Base-by-base conservation (phyloP, 129 eudicot species). In the Smallanthus sonchifolius region DNA sequence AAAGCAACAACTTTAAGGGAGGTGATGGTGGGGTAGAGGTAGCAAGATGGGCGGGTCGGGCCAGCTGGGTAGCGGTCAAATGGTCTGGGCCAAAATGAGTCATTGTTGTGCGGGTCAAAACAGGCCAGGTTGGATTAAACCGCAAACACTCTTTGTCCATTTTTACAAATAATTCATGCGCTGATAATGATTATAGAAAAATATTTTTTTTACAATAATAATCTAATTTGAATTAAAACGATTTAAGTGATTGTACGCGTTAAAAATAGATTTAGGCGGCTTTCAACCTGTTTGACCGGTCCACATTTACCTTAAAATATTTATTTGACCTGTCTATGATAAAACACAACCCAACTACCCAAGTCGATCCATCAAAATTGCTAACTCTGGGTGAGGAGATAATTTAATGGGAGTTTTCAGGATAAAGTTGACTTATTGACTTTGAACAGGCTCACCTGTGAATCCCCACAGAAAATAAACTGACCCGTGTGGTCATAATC, bases 401-500 rank as follows among this genome's bases (percentile, higher is more conserved):
- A 60, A 69, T 47, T 52, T 14, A 42, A 13, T 56, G 24, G 28
- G 36, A 37, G 60, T 20, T 14, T 39, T 65, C 48, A 24, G 30
- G 73, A 62, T 43, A 55, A 42, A 34, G 63, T 51, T 35, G 52
- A 77, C 16, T 35, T 65, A 36, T 55, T 42, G 70, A 37, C 59
- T 45, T 68, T 35, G 7, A 71, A 67, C 42, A 83, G 72, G 78
- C 77, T 61, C 57, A 88, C 98, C 93, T 88, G 91, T 77, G 87
- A 80, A 82, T 91, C 98, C 36, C 98, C 98, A 69, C 98, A 94
- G 72, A 94, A 94, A 34, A 94, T 80, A 74, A 94, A 85, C 75
- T 91, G 98, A 16, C 98, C 98, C 37, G 97, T 90, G 77, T 94
- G 98, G 82, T 94, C 98, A 85, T 90, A 91, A 83, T 94, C 98